phyloP scores from a whole-genome alignment of 495 filamentous ascomycete species.

The Cercophora sp. region DNA sequence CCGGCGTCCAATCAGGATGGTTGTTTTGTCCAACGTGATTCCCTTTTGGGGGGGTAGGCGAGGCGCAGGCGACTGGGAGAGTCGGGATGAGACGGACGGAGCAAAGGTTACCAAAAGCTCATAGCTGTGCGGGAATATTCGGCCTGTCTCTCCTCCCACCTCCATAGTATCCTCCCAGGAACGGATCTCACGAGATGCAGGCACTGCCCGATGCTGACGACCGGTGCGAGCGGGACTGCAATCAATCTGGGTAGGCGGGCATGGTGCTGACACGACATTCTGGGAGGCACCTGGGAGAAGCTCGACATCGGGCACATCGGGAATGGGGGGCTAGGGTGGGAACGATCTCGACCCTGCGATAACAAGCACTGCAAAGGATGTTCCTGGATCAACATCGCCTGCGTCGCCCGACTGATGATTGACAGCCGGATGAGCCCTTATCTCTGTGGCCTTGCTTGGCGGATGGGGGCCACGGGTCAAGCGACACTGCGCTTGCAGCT shows the following conservation, averaged over 20 bases:
- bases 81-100: background rate
- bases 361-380: background rate
- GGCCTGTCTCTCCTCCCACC: too few species aligned
- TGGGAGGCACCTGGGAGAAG: too few species aligned
- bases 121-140: slow-evolving; percentile 3
- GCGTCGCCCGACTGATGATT: background rate
- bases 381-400: background rate
- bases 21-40: slow-evolving; percentile 8
- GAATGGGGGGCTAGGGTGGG: too few species aligned
- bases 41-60: background rate
- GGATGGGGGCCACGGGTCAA: too few species aligned
- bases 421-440: background rate
- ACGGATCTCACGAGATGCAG: slow-evolving; percentile 10
- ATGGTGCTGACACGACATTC: background rate
- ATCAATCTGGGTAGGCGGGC: slow-evolving; percentile 6
- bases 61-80: background rate
- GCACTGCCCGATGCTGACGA: slow-evolving; percentile 5
- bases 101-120: slow-evolving; percentile 1
- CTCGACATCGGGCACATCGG: too few species aligned
- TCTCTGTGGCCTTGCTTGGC: too few species aligned
- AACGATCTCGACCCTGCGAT: too few species aligned
- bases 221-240: slow-evolving; percentile 8
- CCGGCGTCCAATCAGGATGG: slow-evolving; percentile 3
- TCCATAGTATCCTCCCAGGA: slow-evolving; percentile 1
- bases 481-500: background rate